phyloP scores from a whole-genome alignment of 192 early-diverging fungal species.

The Chytriomyces confervae region DNA sequence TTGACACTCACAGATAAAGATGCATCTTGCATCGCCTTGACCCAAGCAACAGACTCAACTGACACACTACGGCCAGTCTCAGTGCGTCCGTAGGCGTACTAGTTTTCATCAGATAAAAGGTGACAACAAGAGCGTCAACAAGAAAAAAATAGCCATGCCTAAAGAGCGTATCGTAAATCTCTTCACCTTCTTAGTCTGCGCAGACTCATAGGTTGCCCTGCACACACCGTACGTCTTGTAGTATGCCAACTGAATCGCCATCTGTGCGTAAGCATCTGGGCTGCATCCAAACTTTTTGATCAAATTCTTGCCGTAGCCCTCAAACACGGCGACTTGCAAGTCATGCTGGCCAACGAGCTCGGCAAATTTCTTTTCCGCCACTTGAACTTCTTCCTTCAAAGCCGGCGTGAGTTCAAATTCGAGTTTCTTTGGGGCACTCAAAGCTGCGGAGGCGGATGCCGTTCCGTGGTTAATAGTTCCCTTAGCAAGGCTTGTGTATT shows the following conservation, averaged over 20 bases:
- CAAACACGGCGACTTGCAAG: conserved; percentile 79
- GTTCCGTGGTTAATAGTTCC: conserved; percentile 79
- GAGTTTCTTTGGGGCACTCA: conserved; percentile 74
- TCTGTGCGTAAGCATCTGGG: conserved; percentile 65
- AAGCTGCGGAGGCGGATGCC: conserved; percentile 46
- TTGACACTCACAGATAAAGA: conserved; percentile 24
- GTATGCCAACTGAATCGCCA: conserved; percentile 97
- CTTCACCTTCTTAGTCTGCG: conserved; percentile 72
- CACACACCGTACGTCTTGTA: conserved; percentile 82
- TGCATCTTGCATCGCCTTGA: conserved; percentile 80
- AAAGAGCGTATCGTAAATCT: no score
- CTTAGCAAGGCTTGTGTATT: conserved; percentile 48
- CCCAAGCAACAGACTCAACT: conserved; percentile 79
- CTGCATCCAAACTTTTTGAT: conserved; percentile 77
- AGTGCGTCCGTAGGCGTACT: conserved; percentile 92
- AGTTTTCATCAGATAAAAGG: background rate
- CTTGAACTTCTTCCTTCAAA: conserved; percentile 65
- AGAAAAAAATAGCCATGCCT: no score
- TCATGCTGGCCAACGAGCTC: conserved; percentile 79
- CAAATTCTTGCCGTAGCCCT: conserved; percentile 89
- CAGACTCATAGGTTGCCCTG: conserved; percentile 91
- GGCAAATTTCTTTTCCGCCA: conserved; percentile 81
- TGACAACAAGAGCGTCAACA: no score
- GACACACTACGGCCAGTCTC: conserved; percentile 88
- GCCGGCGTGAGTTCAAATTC: conserved; percentile 71